A percentile compares a stretch with the other conserved stretches of the same genome.
phyloP scores from a whole-genome alignment of 208 protist genomes.

The Tetramitus jugosus region DNA sequence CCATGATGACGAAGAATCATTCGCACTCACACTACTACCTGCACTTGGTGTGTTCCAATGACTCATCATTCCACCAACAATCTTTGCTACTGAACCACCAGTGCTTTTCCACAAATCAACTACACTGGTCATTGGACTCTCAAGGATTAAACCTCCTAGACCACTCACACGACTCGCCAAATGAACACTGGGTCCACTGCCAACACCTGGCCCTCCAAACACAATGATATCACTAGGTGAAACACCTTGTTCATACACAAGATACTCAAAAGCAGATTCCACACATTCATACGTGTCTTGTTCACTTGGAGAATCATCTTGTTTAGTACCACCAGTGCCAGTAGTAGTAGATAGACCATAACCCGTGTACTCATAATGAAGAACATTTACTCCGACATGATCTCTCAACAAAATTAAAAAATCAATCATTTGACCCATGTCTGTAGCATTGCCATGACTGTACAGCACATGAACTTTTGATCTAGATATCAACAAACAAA shows the following conservation, averaged over 20 bases:
- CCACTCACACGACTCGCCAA: background rate
- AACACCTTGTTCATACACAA: background rate
- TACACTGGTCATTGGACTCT: background rate
- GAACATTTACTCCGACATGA: constrained; percentile 2
- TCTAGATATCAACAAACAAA: too few relatives aligned
- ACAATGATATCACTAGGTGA: background rate
- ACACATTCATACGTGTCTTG: background rate
- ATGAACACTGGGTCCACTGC: background rate
- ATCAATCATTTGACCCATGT: constrained; percentile 16
- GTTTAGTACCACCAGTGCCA: background rate
- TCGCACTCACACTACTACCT: background rate
- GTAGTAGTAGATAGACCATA: constrained; percentile 10
- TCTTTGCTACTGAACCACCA: background rate
- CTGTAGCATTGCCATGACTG: constrained; percentile 13
- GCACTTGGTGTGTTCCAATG: too few relatives aligned
- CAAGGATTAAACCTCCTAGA: constrained; percentile 3
- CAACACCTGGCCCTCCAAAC: background rate
- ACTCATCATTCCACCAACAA: background rate
- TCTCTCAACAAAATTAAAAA: constrained; percentile 15
- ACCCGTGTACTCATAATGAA: constrained; percentile 16
- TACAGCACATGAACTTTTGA: background rate
- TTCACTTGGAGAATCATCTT: background rate
- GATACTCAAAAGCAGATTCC: background rate
- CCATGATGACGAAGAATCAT: background rate
- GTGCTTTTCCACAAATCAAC: background rate